Percentiles rank a stretch among this genome's conserved stretches.
These are phyloP conservation scores for Phytophthora hibernalis DNA, from an alignment of 352 stramenopile species.

Conservation along the genomic window DNA sequence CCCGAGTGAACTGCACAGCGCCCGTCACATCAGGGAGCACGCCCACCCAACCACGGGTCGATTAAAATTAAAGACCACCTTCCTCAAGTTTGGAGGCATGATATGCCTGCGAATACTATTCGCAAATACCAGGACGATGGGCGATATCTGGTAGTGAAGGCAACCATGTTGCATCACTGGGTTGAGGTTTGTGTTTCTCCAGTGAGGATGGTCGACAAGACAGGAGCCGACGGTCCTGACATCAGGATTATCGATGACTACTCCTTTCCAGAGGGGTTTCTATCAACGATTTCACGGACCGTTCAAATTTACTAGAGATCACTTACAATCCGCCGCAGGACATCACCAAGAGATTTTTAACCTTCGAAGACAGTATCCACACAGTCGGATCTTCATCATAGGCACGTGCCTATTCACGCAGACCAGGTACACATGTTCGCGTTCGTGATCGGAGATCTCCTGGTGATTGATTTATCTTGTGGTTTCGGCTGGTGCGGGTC, in stretches of 20 bases:
- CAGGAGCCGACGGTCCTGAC: neutral
- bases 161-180: neutral
- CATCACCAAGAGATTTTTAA: neutral
- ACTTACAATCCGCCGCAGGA: slow-evolving; percentile 8
- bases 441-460: slow-evolving; percentile 1
- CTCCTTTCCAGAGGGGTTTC: neutral
- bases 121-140: slow-evolving; percentile 5
- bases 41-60: neutral
- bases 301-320: slow-evolving; percentile 2
- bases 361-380: neutral
- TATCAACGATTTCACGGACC: slow-evolving; percentile 18
- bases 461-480: slow-evolving; percentile 9
- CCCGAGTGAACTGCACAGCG: slow-evolving; percentile 2
- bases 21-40: neutral
- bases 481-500: slow-evolving; percentile 8
- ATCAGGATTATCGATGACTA: slow-evolving; percentile 14
- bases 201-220: slow-evolving; percentile 5
- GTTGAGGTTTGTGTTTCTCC: slow-evolving; percentile 8
- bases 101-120: too few species aligned
- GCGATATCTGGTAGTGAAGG: slow-evolving; percentile 4
- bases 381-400: slow-evolving; percentile 4
- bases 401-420: slow-evolving; percentile 10
- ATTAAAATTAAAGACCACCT: neutral
- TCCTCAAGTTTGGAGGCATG: slow-evolving; percentile 5
- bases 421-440: slow-evolving; percentile 14